Evolutionary conservation across 306 rosid genomes (phyloP).

Genomic region (Purshia tridentata): DNA sequence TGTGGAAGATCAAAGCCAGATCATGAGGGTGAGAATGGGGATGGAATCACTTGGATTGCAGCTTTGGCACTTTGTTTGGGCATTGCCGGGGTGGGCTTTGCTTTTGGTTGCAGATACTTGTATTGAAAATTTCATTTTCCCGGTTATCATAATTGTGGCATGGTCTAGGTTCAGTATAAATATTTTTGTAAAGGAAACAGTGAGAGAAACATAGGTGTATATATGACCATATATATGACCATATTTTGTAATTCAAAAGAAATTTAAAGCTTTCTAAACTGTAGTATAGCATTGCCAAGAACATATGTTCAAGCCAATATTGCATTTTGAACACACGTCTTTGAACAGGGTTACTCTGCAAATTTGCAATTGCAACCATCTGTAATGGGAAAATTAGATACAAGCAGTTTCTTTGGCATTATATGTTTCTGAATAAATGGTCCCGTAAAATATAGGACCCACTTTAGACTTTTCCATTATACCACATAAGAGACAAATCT

Average conservation of each 20-base stretch:
- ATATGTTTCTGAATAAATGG: background rate
- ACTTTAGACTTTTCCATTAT: background rate
- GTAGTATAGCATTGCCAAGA: background rate
- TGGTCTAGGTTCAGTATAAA: no score
- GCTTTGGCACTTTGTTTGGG: slow-evolving; percentile 71
- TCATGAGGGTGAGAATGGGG: slow-evolving; percentile 24
- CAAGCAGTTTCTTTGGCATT: background rate
- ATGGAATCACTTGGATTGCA: slow-evolving; percentile 44
- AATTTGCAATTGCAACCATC: background rate
- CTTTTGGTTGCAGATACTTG: slow-evolving; percentile 47
- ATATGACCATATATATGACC: background rate
- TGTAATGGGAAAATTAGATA: background rate
- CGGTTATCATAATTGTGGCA: background rate
- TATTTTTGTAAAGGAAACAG: background rate
- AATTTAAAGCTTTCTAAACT: background rate
- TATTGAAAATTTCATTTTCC: background rate
- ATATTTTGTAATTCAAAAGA: background rate
- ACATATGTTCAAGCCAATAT: no score
- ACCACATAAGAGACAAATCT: background rate
- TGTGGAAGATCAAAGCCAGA: slow-evolving; percentile 6
- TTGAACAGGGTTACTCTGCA: background rate
- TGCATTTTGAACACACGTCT: no score
- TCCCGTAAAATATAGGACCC: background rate
- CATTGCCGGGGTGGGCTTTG: slow-evolving; percentile 60
- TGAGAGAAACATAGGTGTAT: background rate